These are phyloP conservation scores for Globisporangium uncinulatum DNA, from an alignment of 352 stramenopile genomes.

Conservation along the genomic window DNA sequence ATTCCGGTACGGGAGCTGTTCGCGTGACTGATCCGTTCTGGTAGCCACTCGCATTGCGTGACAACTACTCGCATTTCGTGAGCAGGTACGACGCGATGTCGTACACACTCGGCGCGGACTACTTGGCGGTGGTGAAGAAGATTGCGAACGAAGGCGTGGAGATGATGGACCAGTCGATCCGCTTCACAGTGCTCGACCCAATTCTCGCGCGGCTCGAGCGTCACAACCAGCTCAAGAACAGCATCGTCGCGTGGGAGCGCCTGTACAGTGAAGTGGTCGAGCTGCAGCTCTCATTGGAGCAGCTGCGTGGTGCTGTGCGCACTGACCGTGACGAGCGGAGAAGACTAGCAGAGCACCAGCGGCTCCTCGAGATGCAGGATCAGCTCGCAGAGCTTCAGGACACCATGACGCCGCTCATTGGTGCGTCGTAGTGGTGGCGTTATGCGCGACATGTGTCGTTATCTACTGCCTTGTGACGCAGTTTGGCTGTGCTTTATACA, in stretches of 20 bases:
- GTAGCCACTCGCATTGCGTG: neutral
- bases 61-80: too few relatives aligned
- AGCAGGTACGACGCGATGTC: conserved; percentile 20
- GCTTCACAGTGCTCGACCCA: conserved; percentile 71
- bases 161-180: conserved; percentile 69
- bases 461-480: neutral
- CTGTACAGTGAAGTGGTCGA: conserved; percentile 24
- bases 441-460: neutral
- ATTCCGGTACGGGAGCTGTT: conserved; percentile 22
- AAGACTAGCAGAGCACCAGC: conserved; percentile 21
- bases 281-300: conserved; percentile 20
- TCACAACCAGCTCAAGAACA: conserved; percentile 34
- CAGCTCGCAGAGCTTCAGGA: conserved; percentile 34
- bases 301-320: conserved; percentile 28
- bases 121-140: conserved; percentile 38
- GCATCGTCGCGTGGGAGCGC: conserved; percentile 28
- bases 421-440: conserved; percentile 11
- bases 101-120: conserved; percentile 36
- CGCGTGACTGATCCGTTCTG: neutral
- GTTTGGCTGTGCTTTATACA: conserved; percentile 9
- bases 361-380: conserved; percentile 32
- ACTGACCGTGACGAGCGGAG: conserved; percentile 28
- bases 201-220: conserved; percentile 44
- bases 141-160: conserved; percentile 54
- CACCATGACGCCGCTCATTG: conserved; percentile 33